Evolutionary conservation across 371 early-diverging fungal genomes (phyloP).

Genomic region (Entomophthora muscae): DNA sequence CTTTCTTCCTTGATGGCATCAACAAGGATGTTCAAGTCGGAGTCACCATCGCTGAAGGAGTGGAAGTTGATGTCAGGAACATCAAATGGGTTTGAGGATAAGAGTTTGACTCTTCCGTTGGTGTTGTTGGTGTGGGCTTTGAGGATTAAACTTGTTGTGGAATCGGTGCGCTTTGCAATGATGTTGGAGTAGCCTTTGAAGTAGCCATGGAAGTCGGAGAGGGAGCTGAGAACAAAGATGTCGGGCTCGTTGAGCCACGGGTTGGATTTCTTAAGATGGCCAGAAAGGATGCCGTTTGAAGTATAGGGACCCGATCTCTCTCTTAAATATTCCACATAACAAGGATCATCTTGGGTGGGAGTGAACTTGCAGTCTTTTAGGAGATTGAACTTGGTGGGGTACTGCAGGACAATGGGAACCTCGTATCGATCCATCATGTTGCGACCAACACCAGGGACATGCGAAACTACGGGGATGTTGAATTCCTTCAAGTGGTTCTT

Average conservation of each 20-base stretch:
- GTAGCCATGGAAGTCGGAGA: slow-evolving; percentile 3
- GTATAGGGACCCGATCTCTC: background rate
- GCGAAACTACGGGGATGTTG: background rate
- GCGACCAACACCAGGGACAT: slow-evolving; percentile 2
- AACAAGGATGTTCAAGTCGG: too few relatives aligned
- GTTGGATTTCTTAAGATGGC: background rate
- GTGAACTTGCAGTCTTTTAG: slow-evolving; percentile 1
- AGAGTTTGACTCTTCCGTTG: background rate
- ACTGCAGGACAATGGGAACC: background rate
- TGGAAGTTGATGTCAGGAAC: too few relatives aligned
- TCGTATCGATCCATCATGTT: too few relatives aligned
- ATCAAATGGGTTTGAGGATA: slow-evolving; percentile 3
- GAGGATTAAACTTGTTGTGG: background rate
- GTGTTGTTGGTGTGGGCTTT: slow-evolving; percentile 6
- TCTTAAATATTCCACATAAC: background rate
- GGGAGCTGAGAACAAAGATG: background rate
- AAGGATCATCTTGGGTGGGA: background rate
- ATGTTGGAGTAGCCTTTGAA: background rate
- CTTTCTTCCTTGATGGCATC: background rate
- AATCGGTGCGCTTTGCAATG: background rate
- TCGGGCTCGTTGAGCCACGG: background rate
- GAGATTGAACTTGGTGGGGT: background rate
- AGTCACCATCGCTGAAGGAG: too few relatives aligned
- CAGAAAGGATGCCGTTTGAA: background rate
- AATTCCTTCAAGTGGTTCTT: slow-evolving; percentile 8